Evolutionary conservation across 805 yeast species (phyloP).

Genomic region (Candida tibetensis): DNA sequence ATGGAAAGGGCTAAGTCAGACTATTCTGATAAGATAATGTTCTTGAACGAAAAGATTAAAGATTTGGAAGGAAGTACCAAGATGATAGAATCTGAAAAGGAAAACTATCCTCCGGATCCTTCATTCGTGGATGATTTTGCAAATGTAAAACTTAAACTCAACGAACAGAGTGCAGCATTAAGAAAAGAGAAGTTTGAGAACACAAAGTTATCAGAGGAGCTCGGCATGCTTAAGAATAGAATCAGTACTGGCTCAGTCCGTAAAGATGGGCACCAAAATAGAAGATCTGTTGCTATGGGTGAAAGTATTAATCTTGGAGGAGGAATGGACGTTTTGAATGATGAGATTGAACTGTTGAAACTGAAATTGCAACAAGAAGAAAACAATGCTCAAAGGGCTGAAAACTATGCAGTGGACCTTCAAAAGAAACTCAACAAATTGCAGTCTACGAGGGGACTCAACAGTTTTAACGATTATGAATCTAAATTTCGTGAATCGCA

Average conservation of each 20-base stretch:
- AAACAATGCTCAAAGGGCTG: slow-evolving; percentile 50
- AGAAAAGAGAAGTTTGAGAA: slow-evolving; percentile 47
- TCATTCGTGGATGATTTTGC: slow-evolving; percentile 44
- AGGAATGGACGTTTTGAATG: slow-evolving; percentile 15
- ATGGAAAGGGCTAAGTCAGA: slow-evolving; percentile 22
- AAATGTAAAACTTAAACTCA: slow-evolving; percentile 47
- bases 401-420: slow-evolving; percentile 43
- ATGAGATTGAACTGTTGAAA: slow-evolving; percentile 50
- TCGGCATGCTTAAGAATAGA: slow-evolving; percentile 58
- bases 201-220: slow-evolving; percentile 51
- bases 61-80: slow-evolving; percentile 17
- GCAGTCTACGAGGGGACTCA: slow-evolving; percentile 40
- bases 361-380: slow-evolving; percentile 51
- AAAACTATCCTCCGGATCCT: slow-evolving; percentile 37
- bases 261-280: slow-evolving; percentile 22
- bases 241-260: slow-evolving; percentile 58
- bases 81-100: slow-evolving; percentile 30
- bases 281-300: slow-evolving; percentile 35
- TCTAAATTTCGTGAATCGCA: slow-evolving; percentile 36
- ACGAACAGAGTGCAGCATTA: slow-evolving; percentile 49
- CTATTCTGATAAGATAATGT: slow-evolving; percentile 26
- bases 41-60: slow-evolving; percentile 21
- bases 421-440: slow-evolving; percentile 42
- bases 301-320: slow-evolving; percentile 18
- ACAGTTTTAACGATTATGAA: slow-evolving; percentile 34